Base-by-base conservation (phyloP, 257 asterid species). In the Galeopsis tetrahit region DNA sequence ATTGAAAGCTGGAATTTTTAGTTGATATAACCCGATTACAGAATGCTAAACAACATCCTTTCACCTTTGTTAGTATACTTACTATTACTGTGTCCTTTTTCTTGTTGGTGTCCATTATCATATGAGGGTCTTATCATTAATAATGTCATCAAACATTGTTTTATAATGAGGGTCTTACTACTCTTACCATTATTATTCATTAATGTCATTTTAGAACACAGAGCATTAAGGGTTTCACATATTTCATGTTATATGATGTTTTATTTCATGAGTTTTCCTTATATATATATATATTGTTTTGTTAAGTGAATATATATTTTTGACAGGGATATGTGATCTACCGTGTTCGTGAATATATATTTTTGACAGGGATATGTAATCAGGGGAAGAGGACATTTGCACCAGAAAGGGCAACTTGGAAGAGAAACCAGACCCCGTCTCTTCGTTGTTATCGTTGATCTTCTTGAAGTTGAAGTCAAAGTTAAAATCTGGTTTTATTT, bases 311-410 rank as follows among this genome's bases (percentile, higher is more conserved):
- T 33, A 13, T 49, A 7, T 0, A 14, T 0, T 35, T 21, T 7
- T 71, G 4, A 15, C 34, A 72, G 77, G 77, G 77, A 21, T 72
- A 72, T 63, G 77, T 72, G 7, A 10, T 62, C 13, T 72, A 72
- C 63, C 77, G 77, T 64, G 75, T 71, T 33, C 75, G 75, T 32
- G 75, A 9, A 11, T 2, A 2, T 0, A 5, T 14, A 51, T n/a
- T 5, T 6, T 44, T n/a, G 1, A 55, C 61, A 55, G 61, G 21
- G 61, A 35, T 21, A 21, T 21, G 28, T 21, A 21, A 34, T 55
- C 35, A 15, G 61, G 3, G 61, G 61, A 7, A 55, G 21, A 7
- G 61, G 61, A 34, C 61, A 55, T 2, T 21, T 55, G 34, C 33
- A 55, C 36, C 61, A 55, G 35, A 55, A 55, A 55, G 61, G 5